Percentiles rank a stretch among this genome's conserved stretches.
Evolutionary conservation across 495 filamentous ascomycete genomes (phyloP).

Genomic region (Schizothecium vesticola): DNA sequence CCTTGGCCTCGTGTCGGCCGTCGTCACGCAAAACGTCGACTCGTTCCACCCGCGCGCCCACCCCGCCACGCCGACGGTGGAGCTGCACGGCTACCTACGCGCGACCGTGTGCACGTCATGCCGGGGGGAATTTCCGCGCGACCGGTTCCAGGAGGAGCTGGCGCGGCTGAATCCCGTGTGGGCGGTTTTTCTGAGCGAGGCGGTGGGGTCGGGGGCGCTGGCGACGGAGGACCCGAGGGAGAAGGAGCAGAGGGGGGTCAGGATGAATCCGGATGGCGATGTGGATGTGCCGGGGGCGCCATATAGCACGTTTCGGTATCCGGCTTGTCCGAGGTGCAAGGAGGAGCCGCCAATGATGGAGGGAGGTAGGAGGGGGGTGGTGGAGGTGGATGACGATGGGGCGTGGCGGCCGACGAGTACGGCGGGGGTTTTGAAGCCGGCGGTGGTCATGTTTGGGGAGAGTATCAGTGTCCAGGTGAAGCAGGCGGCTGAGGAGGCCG

Average conservation of each 20-base stretch:
- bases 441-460: slow-evolving; percentile 94
- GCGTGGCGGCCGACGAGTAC: slow-evolving; percentile 66
- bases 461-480: slow-evolving; percentile 66
- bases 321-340: slow-evolving; percentile 78
- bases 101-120: slow-evolving; percentile 79
- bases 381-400: slow-evolving; percentile 74
- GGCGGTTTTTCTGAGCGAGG: slow-evolving; percentile 67
- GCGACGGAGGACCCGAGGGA: slow-evolving; percentile 71
- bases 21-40: slow-evolving; percentile 96
- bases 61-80: slow-evolving; percentile 66
- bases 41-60: slow-evolving; percentile 81
- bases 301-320: slow-evolving; percentile 87
- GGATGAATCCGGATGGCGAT: slow-evolving; percentile 90
- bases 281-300: slow-evolving; percentile 84
- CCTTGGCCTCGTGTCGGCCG: slow-evolving; percentile 64
- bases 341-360: slow-evolving; percentile 53
- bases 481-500: slow-evolving; percentile 66
- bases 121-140: slow-evolving; percentile 58
- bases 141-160: slow-evolving; percentile 69
- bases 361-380: slow-evolving; percentile 52
- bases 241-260: slow-evolving; percentile 61
- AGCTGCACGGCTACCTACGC: slow-evolving; percentile 86
- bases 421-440: slow-evolving; percentile 81
- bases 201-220: slow-evolving; percentile 66
- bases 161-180: slow-evolving; percentile 78